Evolutionary conservation across 148 eudicot genomes (phyloP), one percentile per base, ranked within the genome.

Genomic region (Rhododendron vialii): DNA sequence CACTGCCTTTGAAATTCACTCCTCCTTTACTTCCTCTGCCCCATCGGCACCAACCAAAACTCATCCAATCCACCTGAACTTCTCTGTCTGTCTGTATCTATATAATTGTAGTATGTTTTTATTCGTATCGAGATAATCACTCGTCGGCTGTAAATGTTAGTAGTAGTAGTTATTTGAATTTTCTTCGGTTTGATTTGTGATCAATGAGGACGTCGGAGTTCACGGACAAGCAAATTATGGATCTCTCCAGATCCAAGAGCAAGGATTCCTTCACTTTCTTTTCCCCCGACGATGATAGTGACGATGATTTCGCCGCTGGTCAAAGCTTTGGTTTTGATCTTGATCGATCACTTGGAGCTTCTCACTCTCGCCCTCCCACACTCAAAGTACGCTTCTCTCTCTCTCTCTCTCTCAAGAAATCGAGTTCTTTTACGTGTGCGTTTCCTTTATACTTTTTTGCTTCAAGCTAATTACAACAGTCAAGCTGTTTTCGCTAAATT

Each of bases 211-310:
- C 65, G 9, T 84, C 81, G 33, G 80, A 74, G 69, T 84, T 35
- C 81, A 74, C 30, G 85, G 63, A 84, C 85, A 84, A 84, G 85
- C 43, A 50, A 50, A 50, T 84, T 15, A 75, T 75, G 80, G 51
- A 84, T 10, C 80, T 10, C 36, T 51, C 86, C 4, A 22, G 30
- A 33, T 50, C 86, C 48, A 75, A 47, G 6, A 13, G 0, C 81
- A 36, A 51, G 75, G 80, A 35, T 45, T 33, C 63, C 61, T 84
- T 84, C 80, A 73, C 14, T 38, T 84, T 73, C 85, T 84, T 73
- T 12, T 11, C 36, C 33, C 43, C 63, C 43, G 79, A 74, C 65
- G 86, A 53, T 2, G 86, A 84, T 0, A 74, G 86, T 5, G 81
- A 74, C 33, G 80, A 84, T 7, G 85, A 73, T 47, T 73, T 69